Base-by-base conservation (phyloP, 2,329 filamentous ascomycete species). In the Furcasterigmium furcatum region DNA sequence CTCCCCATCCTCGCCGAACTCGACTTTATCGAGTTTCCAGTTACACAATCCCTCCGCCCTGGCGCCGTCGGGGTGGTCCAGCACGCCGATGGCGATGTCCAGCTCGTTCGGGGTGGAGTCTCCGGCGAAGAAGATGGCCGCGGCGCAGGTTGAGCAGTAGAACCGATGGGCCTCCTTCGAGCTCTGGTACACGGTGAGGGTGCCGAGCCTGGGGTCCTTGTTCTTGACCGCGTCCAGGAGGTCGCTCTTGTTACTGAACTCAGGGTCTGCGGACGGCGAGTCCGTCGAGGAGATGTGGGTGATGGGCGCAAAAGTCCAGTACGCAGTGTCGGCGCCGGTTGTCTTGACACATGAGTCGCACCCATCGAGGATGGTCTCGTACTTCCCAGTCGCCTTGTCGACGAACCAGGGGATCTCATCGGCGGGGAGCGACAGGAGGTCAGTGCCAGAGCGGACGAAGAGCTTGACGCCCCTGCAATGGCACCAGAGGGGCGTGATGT, bases 71-170 rank as follows among this genome's bases (percentile, higher is more conserved):
- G 64, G 61, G 0, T 68, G 57, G n/a, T 69, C 58, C 3, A 79
- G 43, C 4, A 77, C 46, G 0, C 73, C 74, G 3, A 74, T 50
- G 0, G 71, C 67, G 1, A 79, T 45, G 38, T 76, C 70, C 1
- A 76, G 57, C 8, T 71, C 48, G 1, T 67, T 59, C 0, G 66
- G 60, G 2, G 68, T 57, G 4, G 62, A 55, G 14, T 72, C 66
- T 0, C 54, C 55, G 0, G 67, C 63, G 46, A 73, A 78, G 45
- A 78, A 76, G 1, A 76, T 60, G 10, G 52, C 58, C 0, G 74
- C 73, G 0, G 72, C 73, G 56, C 75, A 79, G 2, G 50, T 59
- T 0, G 64, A 64, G 55, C 74, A 79, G 48, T 72, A 77, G 47
- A 74, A 77, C 2, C 74, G 58, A 45, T 73, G 64, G 1, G 74